These are phyloP conservation scores for Ophiostoma piceae DNA, from an alignment of 2,329 filamentous ascomycete species.

Conservation along the genomic window DNA sequence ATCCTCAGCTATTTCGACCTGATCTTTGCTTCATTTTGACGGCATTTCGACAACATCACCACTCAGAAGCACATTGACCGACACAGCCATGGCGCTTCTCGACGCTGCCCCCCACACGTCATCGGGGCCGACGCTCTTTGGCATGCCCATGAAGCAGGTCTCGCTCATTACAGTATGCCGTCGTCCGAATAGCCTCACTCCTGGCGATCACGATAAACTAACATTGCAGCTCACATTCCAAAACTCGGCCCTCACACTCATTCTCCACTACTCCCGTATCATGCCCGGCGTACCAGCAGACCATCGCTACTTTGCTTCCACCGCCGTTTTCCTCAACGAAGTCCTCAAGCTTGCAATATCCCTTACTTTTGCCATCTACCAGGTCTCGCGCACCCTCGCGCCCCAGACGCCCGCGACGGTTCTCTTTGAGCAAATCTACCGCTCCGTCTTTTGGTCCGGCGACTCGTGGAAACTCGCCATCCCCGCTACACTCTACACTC, in stretches of 20 bases:
- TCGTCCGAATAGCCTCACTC: not conserved
- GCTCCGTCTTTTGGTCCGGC: constrained; percentile 68
- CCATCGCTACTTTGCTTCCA: constrained; percentile 88
- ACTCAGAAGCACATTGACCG: not conserved
- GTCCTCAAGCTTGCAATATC: constrained; percentile 84
- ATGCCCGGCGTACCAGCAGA: constrained; percentile 74
- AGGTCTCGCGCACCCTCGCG: constrained; percentile 68
- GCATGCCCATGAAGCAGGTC: constrained; percentile 63
- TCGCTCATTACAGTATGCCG: constrained; percentile 58
- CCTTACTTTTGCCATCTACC: constrained; percentile 80
- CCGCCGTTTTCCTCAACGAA: constrained; percentile 89
- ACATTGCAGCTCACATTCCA: constrained; percentile 64
- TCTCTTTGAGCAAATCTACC: constrained; percentile 73
- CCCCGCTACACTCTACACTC: constrained; percentile 79
- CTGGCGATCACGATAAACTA: constrained; percentile 22
- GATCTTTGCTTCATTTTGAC: not conserved
- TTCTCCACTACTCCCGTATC: constrained; percentile 90
- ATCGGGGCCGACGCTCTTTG: constrained; percentile 46
- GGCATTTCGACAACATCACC: not conserved
- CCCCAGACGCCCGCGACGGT: constrained; percentile 74
- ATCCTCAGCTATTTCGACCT: not conserved
- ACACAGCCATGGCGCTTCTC: constrained; percentile 38
- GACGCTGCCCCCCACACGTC: constrained; percentile 37
- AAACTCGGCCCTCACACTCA: constrained; percentile 71
- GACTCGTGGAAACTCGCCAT: constrained; percentile 95